These are phyloP conservation scores for Cyclospora cayetanensis DNA, from an alignment of 169 alveolate genomes.

Conservation along the genomic window DNA sequence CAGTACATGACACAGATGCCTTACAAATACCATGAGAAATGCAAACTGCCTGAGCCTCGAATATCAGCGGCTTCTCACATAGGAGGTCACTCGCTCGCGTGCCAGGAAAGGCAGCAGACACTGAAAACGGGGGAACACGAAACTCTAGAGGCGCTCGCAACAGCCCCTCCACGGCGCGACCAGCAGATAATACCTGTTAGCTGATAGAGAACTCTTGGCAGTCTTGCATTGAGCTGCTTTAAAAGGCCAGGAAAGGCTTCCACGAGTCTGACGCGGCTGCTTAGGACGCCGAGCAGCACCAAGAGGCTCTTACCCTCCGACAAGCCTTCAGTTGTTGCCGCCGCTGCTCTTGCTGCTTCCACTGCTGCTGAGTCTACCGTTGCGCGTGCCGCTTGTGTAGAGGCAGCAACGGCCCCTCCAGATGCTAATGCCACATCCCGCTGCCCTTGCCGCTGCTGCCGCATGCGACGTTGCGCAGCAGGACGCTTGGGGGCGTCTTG, in stretches of 20 bases:
- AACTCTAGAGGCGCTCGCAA: no score
- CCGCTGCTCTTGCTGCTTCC: constrained; percentile 35
- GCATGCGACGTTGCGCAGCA: no score
- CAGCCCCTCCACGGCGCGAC: no score
- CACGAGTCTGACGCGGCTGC: background rate
- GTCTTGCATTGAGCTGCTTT: background rate
- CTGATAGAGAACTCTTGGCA: constrained; percentile 1
- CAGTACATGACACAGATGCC: no score
- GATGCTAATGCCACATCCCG: background rate
- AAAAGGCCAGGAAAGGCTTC: background rate
- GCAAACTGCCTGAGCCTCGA: no score
- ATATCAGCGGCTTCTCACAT: no score
- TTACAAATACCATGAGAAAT: no score
- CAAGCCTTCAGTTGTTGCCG: background rate
- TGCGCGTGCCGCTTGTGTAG: background rate
- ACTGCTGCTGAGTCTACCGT: background rate
- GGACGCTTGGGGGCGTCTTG: background rate
- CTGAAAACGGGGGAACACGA: no score
- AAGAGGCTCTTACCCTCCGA: background rate
- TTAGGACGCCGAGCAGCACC: background rate
- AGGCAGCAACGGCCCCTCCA: background rate
- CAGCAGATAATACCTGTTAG: background rate
- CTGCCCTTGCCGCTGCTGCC: no score
- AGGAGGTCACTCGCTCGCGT: no score
- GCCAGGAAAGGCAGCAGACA: no score